phyloP scores from a whole-genome alignment of 768 basidiomycete species.

The Termitomyces sp. region DNA sequence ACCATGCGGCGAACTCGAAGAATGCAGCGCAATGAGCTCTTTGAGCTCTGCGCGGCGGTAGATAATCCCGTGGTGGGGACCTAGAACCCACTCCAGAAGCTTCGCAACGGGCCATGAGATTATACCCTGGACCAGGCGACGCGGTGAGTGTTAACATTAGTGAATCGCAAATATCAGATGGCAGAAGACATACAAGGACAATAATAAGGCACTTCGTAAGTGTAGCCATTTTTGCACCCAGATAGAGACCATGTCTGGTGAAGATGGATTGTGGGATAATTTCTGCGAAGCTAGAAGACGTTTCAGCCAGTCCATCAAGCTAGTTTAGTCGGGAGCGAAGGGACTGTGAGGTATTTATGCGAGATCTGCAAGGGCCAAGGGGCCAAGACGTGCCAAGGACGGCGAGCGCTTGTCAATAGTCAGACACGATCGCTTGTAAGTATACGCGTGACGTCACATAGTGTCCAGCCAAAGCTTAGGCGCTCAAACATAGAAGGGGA shows the following conservation, averaged over 20 bases:
- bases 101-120: slow-evolving; percentile 87
- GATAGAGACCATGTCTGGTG: slow-evolving; percentile 82
- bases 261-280: slow-evolving; percentile 93
- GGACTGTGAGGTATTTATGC: not conserved
- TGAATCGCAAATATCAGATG: not conserved
- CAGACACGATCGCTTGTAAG: not conserved
- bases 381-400: not conserved
- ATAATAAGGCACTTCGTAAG: slow-evolving; percentile 67
- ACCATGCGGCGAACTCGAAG: slow-evolving; percentile 62
- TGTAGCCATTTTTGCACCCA: slow-evolving; percentile 79
- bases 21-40: slow-evolving; percentile 88
- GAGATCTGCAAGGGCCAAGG: not conserved
- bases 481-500: not conserved
- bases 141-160: not conserved
- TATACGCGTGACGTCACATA: not conserved
- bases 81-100: slow-evolving; percentile 70
- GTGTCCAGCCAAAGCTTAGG: not conserved
- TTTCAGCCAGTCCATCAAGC: not conserved
- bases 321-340: not conserved
- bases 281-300: slow-evolving; percentile 64
- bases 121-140: slow-evolving; percentile 41
- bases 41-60: slow-evolving; percentile 85
- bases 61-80: slow-evolving; percentile 86
- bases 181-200: slow-evolving; percentile 44
- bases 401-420: not conserved